Conservation (phyloP, 2,329 filamentous ascomycete species). For the Ceratocystis lukuohia region DNA sequence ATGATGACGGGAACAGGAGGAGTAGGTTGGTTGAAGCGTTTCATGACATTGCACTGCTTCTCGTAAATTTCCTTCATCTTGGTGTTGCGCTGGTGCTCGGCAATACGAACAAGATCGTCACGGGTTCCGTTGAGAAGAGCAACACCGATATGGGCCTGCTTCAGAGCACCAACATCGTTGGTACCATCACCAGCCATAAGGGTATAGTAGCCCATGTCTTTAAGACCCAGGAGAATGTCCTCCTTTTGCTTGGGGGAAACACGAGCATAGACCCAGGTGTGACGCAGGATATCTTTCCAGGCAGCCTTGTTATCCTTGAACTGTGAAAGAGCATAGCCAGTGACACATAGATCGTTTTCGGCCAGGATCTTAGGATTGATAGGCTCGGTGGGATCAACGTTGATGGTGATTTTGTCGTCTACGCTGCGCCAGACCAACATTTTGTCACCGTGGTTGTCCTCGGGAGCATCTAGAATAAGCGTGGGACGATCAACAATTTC, state of each 20-base stretch:
- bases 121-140: conserved; percentile 88
- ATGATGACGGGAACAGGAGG: conserved; percentile 90
- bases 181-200: conserved; percentile 98
- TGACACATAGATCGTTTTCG: conserved; percentile 86
- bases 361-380: conserved; percentile 70
- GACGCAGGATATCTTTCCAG: conserved; percentile 63
- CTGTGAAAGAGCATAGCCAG: conserved; percentile 81
- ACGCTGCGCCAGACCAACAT: conserved; percentile 88
- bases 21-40: conserved; percentile 81
- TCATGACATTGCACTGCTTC: conserved; percentile 86
- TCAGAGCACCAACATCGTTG: conserved; percentile 93
- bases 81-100: conserved; percentile 82
- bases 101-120: conserved; percentile 81
- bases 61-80: conserved; percentile 99
- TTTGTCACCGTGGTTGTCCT: conserved; percentile 68
- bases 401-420: conserved; percentile 75
- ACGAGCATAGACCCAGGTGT: conserved; percentile 95
- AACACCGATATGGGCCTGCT: conserved; percentile 95
- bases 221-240: conserved; percentile 89
- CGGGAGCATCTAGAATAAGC: conserved; percentile 86
- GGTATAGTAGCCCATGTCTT: conserved; percentile 94
- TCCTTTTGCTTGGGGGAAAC: conserved; percentile 99
- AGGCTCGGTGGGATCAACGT: conserved; percentile 69
- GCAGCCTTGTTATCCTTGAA: conserved; percentile 63
- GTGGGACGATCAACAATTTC: conserved; percentile 96